Percentiles rank a stretch among this genome's conserved stretches.
Conservation (phyloP, 2,329 filamentous ascomycete species). For the Scleromitrula shiraiana region DNA sequence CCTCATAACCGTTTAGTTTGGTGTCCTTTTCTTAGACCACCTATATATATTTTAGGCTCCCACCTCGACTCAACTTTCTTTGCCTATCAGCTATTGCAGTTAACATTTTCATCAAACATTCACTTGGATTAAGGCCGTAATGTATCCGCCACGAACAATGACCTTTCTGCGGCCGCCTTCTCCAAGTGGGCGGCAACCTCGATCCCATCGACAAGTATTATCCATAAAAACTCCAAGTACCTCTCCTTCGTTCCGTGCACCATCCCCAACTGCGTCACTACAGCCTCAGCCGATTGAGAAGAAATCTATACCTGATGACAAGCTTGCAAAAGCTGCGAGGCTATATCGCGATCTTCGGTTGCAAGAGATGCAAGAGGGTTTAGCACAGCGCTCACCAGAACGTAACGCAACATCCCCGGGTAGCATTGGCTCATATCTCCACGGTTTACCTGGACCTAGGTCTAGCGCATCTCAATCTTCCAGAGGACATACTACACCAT, state of each 20-base stretch:
- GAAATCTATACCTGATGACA: conserved; percentile 19
- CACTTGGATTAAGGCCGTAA: background rate
- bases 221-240: background rate
- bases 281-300: background rate
- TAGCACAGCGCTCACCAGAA: conserved; percentile 15
- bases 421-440: conserved; percentile 13
- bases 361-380: conserved; percentile 18
- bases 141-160: background rate
- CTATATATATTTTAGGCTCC: background rate
- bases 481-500: conserved; percentile 12
- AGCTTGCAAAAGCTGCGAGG: conserved; percentile 18
- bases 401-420: conserved; percentile 8
- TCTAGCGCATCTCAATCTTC: conserved; percentile 19
- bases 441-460: conserved; percentile 13
- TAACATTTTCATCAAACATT: background rate
- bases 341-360: conserved; percentile 18
- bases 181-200: background rate
- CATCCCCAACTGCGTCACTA: conserved; percentile 3
- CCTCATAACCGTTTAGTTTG: no score
- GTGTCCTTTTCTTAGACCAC: background rate
- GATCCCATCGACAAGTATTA: background rate
- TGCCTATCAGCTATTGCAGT: background rate
- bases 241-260: conserved; percentile 12
- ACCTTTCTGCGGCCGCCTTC: background rate
- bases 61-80: background rate